Conservation (phyloP, 768 basidiomycete species). For the Cyclocybe cylindracea region DNA sequence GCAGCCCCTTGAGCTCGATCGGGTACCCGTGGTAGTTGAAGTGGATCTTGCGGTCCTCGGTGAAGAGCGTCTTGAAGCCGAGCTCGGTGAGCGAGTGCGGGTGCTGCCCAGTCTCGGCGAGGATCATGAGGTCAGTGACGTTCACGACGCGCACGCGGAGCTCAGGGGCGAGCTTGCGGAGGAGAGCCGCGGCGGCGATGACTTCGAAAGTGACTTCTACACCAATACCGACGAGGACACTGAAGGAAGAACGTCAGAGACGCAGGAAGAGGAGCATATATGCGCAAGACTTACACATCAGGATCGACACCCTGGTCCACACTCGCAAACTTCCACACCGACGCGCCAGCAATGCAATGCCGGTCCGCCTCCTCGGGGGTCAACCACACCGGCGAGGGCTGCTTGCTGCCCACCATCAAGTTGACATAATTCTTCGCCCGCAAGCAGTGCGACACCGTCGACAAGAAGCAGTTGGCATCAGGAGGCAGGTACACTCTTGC, state of each 20-base stretch:
- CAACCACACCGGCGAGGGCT: slow-evolving; percentile 79
- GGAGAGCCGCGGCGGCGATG: slow-evolving; percentile 79
- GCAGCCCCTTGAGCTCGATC: slow-evolving; percentile 65
- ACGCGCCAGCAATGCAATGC: slow-evolving; percentile 88
- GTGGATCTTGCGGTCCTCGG: slow-evolving; percentile 64
- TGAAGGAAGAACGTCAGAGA: slow-evolving; percentile 34
- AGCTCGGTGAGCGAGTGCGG: slow-evolving; percentile 69
- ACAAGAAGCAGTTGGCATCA: slow-evolving; percentile 87
- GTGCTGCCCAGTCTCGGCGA: slow-evolving; percentile 67
- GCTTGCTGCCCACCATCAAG: slow-evolving; percentile 88
- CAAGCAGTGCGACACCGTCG: slow-evolving; percentile 82
- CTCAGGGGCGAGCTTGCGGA: slow-evolving; percentile 66
- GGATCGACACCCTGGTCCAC: slow-evolving; percentile 70
- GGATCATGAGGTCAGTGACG: slow-evolving; percentile 87
- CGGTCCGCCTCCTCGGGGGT: slow-evolving; percentile 71
- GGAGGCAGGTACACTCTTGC: slow-evolving; percentile 85
- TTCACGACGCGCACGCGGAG: slow-evolving; percentile 88
- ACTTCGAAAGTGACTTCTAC: slow-evolving; percentile 90
- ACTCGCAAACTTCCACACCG: slow-evolving; percentile 84
- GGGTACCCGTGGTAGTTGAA: slow-evolving; percentile 88
- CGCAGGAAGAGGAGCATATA: background rate
- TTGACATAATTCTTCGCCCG: slow-evolving; percentile 85
- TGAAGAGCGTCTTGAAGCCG: slow-evolving; percentile 73
- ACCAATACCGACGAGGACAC: slow-evolving; percentile 84
- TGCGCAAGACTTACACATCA: slow-evolving; percentile 54